Evolutionary conservation across 495 filamentous ascomycete genomes (phyloP).

Genomic region (Penicillium angulare): DNA sequence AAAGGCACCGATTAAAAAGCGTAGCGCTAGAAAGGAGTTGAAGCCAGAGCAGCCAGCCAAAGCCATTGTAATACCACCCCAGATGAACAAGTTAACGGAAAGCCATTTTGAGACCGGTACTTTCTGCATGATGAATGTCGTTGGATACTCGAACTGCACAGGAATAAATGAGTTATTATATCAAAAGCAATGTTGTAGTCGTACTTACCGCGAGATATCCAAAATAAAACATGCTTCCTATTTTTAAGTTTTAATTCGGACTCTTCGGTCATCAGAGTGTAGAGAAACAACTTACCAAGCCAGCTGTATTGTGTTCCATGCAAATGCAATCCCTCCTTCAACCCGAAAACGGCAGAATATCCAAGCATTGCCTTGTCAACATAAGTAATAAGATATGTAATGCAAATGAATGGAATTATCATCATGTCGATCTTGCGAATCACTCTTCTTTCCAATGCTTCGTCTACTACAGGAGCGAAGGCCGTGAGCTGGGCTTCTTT

Average conservation of each 20-base stretch:
- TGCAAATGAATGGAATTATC: constrained; percentile 13
- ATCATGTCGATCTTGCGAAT: constrained; percentile 15
- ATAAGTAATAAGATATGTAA: constrained; percentile 14
- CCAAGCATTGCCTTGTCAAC: constrained; percentile 18
- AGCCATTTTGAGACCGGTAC: constrained; percentile 6
- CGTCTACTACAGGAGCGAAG: neutral
- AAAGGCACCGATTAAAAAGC: constrained; percentile 24
- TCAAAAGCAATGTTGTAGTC: neutral
- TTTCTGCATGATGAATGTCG: constrained; percentile 7
- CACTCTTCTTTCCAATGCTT: constrained; percentile 1
- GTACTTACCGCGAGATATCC: constrained; percentile 39
- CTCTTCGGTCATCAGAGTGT: neutral
- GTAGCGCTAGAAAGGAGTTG: constrained; percentile 1
- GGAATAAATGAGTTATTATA: neutral
- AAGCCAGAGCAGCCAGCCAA: constrained; percentile 3
- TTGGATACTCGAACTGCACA: constrained; percentile 9
- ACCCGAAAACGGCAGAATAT: constrained; percentile 48
- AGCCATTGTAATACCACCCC: constrained; percentile 7
- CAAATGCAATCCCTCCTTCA: constrained; percentile 42
- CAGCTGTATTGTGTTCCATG: constrained; percentile 48
- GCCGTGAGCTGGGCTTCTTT: neutral
- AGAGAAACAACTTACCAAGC: constrained; percentile 25
- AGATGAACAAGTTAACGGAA: constrained; percentile 1
- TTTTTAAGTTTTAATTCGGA: neutral
- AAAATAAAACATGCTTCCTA: constrained; percentile 47